phyloP scores from a whole-genome alignment of 345 rosid species.

The Camelina sativa region DNA sequence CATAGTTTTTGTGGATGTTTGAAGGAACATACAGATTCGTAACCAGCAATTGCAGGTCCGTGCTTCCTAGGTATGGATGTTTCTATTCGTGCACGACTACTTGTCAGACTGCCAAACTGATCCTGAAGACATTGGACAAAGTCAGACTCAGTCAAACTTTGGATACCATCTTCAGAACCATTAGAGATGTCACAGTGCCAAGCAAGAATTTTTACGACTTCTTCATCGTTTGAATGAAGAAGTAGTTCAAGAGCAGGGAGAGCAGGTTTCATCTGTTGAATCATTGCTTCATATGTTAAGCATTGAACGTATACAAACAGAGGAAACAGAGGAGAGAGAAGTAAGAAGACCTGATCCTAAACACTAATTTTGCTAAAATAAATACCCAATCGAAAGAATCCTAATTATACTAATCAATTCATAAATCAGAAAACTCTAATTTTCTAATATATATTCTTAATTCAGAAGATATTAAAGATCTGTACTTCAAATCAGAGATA shows the following conservation, averaged over 20 bases:
- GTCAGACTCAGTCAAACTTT: background rate
- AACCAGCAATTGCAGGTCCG: slow-evolving; percentile 98
- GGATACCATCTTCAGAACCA: background rate
- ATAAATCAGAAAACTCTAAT: too few species aligned
- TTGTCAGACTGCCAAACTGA: too few species aligned
- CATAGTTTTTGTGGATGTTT: background rate
- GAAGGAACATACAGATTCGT: slow-evolving; percentile 60
- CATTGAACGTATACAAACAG: too few species aligned
- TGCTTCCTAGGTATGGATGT: slow-evolving; percentile 96
- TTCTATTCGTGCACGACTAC: slow-evolving; percentile 78
- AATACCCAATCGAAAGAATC: too few species aligned
- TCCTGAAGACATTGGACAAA: too few species aligned
- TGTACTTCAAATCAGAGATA: too few species aligned
- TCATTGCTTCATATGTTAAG: background rate
- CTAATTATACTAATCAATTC: too few species aligned
- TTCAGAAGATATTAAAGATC: too few species aligned
- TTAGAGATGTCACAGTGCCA: background rate
- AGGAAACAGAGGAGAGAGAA: too few species aligned
- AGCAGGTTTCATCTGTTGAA: background rate
- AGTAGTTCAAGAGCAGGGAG: background rate
- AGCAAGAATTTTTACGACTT: background rate
- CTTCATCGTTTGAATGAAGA: background rate
- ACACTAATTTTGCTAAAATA: too few species aligned
- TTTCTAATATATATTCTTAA: too few species aligned
- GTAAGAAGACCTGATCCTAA: too few species aligned